A percentile compares a stretch with the other conserved stretches of the same genome.
Evolutionary conservation across 352 stramenopile species (phyloP).

Genomic region (Phytopythium cucurbitacearum): DNA sequence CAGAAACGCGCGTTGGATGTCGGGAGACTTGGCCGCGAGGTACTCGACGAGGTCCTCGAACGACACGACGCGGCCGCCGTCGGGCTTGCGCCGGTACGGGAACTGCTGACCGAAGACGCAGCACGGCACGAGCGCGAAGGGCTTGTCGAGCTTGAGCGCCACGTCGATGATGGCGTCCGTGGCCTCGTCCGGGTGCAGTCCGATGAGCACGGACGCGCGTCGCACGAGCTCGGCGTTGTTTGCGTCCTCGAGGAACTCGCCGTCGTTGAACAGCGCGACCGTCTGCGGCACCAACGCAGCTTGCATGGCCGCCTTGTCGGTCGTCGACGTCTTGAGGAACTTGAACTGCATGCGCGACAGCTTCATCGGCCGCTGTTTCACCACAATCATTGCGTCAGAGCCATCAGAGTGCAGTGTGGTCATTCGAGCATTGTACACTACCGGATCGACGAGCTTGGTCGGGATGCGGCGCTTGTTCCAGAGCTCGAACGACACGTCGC

Average conservation of each 20-base stretch:
- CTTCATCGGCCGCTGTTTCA: slow-evolving; percentile 59
- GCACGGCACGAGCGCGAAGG: slow-evolving; percentile 95
- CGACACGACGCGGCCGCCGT: slow-evolving; percentile 57
- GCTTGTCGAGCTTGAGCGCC: slow-evolving; percentile 85
- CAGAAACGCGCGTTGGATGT: slow-evolving; percentile 60
- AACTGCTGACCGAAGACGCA: slow-evolving; percentile 94
- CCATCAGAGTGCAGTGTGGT: background rate
- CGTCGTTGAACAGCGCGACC: slow-evolving; percentile 58
- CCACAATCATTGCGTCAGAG: slow-evolving; percentile 10
- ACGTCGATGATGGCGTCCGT: slow-evolving; percentile 94
- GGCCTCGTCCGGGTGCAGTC: slow-evolving; percentile 94
- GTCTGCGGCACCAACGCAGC: slow-evolving; percentile 49
- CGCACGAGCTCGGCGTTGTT: slow-evolving; percentile 52
- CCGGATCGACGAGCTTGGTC: slow-evolving; percentile 77
- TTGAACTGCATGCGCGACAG: slow-evolving; percentile 68
- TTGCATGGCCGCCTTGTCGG: slow-evolving; percentile 18
- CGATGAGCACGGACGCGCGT: slow-evolving; percentile 80
- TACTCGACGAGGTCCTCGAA: slow-evolving; percentile 82
- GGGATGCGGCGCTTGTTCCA: slow-evolving; percentile 75
- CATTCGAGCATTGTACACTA: slow-evolving; percentile 11
- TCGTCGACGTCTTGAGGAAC: slow-evolving; percentile 59
- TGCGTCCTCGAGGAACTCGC: slow-evolving; percentile 41
- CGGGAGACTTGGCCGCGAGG: slow-evolving; percentile 57
- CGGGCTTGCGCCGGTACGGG: slow-evolving; percentile 44
- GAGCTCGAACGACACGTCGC: slow-evolving; percentile 82